Evolutionary conservation across 169 alveolate species (phyloP).

Genomic region (Eimeria necatrix): DNA sequence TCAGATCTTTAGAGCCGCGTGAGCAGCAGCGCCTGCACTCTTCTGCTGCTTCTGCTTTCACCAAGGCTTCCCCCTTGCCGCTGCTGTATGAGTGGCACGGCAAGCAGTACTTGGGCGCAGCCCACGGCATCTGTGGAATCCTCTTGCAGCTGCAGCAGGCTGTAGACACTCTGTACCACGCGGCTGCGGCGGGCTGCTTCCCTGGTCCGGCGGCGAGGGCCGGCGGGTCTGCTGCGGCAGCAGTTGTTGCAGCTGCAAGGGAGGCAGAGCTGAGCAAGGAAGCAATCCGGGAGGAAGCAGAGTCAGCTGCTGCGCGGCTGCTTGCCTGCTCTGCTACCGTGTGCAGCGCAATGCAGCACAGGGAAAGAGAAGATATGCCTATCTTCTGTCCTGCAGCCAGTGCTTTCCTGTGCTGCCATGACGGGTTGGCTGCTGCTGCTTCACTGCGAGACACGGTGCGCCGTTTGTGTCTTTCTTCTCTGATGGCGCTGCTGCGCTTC

Average conservation of each 20-base stretch:
- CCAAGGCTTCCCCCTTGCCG: conserved; percentile 1
- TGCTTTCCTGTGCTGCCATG: conserved; percentile 5
- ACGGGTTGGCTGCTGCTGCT: conserved; percentile 44
- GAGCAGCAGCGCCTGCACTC: background rate
- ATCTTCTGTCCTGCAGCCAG: conserved; percentile 21
- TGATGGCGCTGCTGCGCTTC: background rate
- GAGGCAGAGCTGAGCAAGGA: background rate
- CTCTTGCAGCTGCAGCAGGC: conserved; percentile 86
- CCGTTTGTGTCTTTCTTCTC: background rate
- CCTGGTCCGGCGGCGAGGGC: background rate
- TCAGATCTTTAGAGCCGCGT: background rate
- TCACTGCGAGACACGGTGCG: conserved; percentile 10
- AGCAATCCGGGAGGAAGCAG: background rate
- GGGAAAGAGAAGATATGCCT: conserved; percentile 3
- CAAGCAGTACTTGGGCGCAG: conserved; percentile 91
- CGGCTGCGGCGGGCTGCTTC: conserved; percentile 49
- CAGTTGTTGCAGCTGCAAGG: background rate
- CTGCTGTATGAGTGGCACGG: conserved; percentile 81
- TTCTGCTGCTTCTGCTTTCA: conserved; percentile 10
- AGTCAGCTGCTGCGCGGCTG: conserved; percentile 22
- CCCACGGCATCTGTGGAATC: conserved; percentile 93
- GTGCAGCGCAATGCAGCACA: conserved; percentile 36
- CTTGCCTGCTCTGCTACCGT: background rate
- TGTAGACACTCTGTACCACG: conserved; percentile 67
- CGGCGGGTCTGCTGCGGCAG: conserved; percentile 6